Conservation (phyloP, 805 yeast species). For the Brettanomyces anomalus region DNA sequence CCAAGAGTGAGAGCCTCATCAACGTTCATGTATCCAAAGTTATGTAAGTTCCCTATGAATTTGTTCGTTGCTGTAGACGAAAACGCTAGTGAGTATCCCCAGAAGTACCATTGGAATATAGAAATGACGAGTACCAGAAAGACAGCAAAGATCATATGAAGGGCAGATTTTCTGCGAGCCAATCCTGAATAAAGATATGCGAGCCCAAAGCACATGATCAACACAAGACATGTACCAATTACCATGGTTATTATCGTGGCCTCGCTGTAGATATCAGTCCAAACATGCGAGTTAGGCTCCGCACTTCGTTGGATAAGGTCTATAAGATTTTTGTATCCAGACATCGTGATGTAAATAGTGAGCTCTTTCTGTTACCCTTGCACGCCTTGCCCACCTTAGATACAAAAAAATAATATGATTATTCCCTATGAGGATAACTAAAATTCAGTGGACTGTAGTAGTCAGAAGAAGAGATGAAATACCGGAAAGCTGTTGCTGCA, state of each 20-base stretch:
- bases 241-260: constrained; percentile 44
- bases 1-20: constrained; percentile 27
- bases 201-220: constrained; percentile 91
- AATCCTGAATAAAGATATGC: constrained; percentile 89
- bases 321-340: too few relatives aligned
- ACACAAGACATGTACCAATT: constrained; percentile 60
- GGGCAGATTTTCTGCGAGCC: constrained; percentile 83
- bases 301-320: too few relatives aligned
- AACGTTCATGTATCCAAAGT: constrained; percentile 74
- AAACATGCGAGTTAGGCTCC: constrained; percentile 4
- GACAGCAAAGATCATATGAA: constrained; percentile 76
- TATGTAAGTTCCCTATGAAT: constrained; percentile 79
- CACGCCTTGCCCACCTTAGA: too few relatives aligned
- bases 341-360: too few relatives aligned
- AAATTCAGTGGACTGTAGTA: too few relatives aligned
- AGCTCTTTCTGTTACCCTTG: too few relatives aligned
- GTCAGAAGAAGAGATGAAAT: too few relatives aligned
- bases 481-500: too few relatives aligned
- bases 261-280: constrained; percentile 28
- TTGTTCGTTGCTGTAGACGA: constrained; percentile 70
- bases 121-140: constrained; percentile 40
- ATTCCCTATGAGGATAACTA: too few relatives aligned
- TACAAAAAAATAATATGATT: too few relatives aligned
- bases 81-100: constrained; percentile 96
- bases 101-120: constrained; percentile 89